A percentile compares a stretch with the other conserved stretches of the same genome.
Conservation (phyloP, 139 green algal genomes). For the Astrephomene gubernaculifera region DNA sequence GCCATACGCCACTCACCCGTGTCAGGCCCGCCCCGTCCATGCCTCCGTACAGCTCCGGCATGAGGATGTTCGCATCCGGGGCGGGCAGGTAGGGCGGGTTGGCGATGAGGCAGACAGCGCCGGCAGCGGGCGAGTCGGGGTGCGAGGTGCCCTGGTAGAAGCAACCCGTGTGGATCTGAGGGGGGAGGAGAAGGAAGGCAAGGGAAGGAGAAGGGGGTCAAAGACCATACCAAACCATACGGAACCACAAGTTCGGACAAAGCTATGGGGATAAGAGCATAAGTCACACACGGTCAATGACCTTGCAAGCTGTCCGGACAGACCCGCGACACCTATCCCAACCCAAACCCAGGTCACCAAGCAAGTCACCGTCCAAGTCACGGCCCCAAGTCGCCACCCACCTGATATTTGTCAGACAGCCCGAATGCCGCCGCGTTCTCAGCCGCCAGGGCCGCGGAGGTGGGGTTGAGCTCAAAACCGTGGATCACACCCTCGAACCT, state of each 20-base stretch:
- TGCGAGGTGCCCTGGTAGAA: conserved; percentile 58
- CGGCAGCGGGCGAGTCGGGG: background rate
- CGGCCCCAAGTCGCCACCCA: too few relatives aligned
- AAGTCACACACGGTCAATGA: too few relatives aligned
- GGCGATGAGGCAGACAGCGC: conserved; percentile 48
- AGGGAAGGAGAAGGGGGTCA: too few relatives aligned
- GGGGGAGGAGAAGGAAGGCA: background rate
- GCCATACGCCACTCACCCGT: conserved; percentile 3
- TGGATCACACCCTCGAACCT: conserved; percentile 43
- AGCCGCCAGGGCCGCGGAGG: conserved; percentile 49
- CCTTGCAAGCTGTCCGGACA: too few relatives aligned
- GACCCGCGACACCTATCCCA: too few relatives aligned
- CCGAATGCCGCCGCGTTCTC: conserved; percentile 6
- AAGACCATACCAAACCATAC: too few relatives aligned
- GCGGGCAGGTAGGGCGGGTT: conserved; percentile 73
- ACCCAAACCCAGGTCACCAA: too few relatives aligned
- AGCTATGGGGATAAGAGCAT: too few relatives aligned
- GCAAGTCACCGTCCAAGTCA: too few relatives aligned
- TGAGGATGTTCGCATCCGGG: conserved; percentile 54
- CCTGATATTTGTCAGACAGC: conserved; percentile 51
- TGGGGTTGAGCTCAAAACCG: conserved; percentile 65
- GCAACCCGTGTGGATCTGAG: conserved; percentile 53
- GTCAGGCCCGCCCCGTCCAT: conserved; percentile 61
- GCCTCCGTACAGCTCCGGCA: conserved; percentile 67
- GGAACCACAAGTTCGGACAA: too few relatives aligned